Evolutionary conservation across 441 rosid genomes (phyloP).

Genomic region (Populus trichocarpa): DNA sequence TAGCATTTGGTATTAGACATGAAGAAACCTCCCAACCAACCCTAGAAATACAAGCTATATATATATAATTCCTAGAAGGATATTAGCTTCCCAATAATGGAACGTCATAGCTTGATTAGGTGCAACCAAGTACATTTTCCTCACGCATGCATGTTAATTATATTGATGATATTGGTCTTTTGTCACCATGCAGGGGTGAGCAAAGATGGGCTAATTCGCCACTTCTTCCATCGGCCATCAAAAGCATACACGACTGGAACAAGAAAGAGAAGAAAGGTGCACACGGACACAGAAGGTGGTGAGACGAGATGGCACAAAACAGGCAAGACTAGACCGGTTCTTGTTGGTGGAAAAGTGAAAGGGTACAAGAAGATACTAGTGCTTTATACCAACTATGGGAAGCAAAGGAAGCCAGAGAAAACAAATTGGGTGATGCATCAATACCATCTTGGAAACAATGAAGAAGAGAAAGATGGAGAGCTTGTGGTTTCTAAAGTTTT

Average conservation of each 20-base stretch:
- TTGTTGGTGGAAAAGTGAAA: constrained; percentile 37
- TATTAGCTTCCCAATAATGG: constrained; percentile 5
- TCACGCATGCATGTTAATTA: neutral
- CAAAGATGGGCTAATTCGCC: constrained; percentile 87
- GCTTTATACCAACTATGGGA: constrained; percentile 90
- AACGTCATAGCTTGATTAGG: neutral
- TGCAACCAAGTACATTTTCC: neutral
- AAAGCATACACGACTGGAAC: constrained; percentile 98
- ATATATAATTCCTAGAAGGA: neutral
- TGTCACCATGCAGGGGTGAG: constrained; percentile 53
- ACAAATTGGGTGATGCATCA: constrained; percentile 99
- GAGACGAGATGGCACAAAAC: constrained; percentile 99
- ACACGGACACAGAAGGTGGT: constrained; percentile 64
- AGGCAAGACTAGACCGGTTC: constrained; percentile 85
- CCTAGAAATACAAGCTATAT: neutral
- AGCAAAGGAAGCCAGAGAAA: constrained; percentile 87
- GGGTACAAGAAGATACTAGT: constrained; percentile 94
- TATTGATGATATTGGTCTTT: too few relatives aligned
- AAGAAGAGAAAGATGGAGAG: constrained; percentile 94
- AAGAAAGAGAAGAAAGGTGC: constrained; percentile 82
- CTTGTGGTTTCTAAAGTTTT: constrained; percentile 80
- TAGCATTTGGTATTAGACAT: neutral
- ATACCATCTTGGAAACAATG: constrained; percentile 78
- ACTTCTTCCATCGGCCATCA: constrained; percentile 93
- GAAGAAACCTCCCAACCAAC: constrained; percentile 11